Evolutionary conservation across 495 filamentous ascomycete species (phyloP).

Genomic region (Annulohypoxylon stygium): DNA sequence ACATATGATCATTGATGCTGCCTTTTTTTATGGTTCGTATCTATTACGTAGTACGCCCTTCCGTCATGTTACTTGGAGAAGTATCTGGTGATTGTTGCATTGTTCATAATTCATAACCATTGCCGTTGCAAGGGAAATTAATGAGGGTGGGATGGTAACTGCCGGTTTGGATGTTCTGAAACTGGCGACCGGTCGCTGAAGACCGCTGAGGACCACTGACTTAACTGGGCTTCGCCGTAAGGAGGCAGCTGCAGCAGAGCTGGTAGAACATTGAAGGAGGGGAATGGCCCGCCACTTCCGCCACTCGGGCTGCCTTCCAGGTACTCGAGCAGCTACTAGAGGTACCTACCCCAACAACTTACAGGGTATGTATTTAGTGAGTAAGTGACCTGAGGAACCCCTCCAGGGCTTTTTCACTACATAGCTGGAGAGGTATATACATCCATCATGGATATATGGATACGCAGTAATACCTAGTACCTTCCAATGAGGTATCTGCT

Average conservation of each 20-base stretch:
- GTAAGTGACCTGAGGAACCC: not conserved
- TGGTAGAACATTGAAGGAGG: not conserved
- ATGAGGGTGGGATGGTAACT: conserved; percentile 24
- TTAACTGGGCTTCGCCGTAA: conserved; percentile 17
- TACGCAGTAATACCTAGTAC: not conserved
- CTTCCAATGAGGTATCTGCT: too few relatives aligned
- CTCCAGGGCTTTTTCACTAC: not conserved
- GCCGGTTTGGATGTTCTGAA: conserved; percentile 31
- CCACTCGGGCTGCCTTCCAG: not conserved
- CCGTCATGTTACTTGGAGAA: not conserved
- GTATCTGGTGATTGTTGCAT: conserved; percentile 23
- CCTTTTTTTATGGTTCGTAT: not conserved
- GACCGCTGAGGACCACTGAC: conserved; percentile 10
- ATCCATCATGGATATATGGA: too few relatives aligned
- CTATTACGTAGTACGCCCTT: not conserved
- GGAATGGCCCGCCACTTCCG: not conserved
- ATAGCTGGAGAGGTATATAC: too few relatives aligned
- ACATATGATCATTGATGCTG: conserved; percentile 3
- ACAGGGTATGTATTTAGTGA: not conserved
- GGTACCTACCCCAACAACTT: not conserved
- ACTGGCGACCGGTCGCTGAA: conserved; percentile 23
- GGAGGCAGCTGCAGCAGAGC: conserved; percentile 9
- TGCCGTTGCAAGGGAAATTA: conserved; percentile 12
- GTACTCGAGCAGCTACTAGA: not conserved
- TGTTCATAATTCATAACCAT: not conserved